A percentile compares a stretch with the other conserved stretches of the same genome.
These are phyloP conservation scores for Phaffomyces thermotolerans DNA, from an alignment of 805 yeast species.

Conservation along the genomic window DNA sequence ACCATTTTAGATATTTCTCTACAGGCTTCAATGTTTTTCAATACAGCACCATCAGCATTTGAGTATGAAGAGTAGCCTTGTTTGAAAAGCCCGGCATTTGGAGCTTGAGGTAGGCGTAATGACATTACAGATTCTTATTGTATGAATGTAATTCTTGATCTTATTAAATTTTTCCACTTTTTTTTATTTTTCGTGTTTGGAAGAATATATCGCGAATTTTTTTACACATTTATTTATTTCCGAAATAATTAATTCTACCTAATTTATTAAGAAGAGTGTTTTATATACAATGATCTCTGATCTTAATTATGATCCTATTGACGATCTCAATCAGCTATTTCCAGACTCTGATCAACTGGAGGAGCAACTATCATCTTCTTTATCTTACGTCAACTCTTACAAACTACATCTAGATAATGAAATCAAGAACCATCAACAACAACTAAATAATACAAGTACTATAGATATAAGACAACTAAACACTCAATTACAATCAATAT, in stretches of 20 bases:
- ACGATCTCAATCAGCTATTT: conserved; percentile 45
- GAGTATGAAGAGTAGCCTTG: conserved; percentile 87
- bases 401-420: conserved; percentile 41
- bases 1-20: conserved; percentile 90
- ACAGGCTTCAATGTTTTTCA: conserved; percentile 88
- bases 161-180: not conserved
- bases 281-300: too few relatives aligned
- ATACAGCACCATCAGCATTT: conserved; percentile 90
- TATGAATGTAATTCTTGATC: too few relatives aligned
- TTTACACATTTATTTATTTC: too few relatives aligned
- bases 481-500: conserved; percentile 27
- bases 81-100: conserved; percentile 88
- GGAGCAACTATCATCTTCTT: conserved; percentile 40
- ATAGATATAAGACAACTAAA: conserved; percentile 15
- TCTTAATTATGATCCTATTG: conserved; percentile 41
- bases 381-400: conserved; percentile 43
- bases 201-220: not conserved
- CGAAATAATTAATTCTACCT: not conserved
- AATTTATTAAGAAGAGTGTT: too few relatives aligned
- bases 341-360: conserved; percentile 42
- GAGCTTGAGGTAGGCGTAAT: conserved; percentile 84
- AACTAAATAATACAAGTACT: conserved; percentile 9
- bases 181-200: too few relatives aligned
- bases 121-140: conserved; percentile 50
- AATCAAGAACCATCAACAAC: conserved; percentile 32